phyloP scores from a whole-genome alignment of 192 early-diverging fungal genomes.

The Dissophora ornata region DNA sequence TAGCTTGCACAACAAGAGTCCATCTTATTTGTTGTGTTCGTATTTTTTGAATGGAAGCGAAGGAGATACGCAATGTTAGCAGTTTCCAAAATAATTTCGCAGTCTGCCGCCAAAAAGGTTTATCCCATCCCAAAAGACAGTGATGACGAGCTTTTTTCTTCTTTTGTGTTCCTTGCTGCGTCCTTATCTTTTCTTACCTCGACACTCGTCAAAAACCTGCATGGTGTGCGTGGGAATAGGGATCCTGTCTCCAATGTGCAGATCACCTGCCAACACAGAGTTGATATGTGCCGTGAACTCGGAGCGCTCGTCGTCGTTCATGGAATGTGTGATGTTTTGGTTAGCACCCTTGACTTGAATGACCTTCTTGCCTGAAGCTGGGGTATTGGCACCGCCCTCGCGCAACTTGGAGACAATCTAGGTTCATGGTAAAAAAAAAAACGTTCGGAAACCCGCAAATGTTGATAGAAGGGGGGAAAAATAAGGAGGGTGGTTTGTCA shows the following conservation, averaged over 20 bases:
- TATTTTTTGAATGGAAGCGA: no score
- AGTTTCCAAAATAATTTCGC: no score
- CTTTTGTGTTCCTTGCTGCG: background rate
- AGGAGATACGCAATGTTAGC: no score
- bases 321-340: slow-evolving; percentile 93
- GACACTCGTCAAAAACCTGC: slow-evolving; percentile 97
- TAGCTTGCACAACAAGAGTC: slow-evolving; percentile 94
- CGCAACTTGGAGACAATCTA: slow-evolving; percentile 66
- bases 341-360: slow-evolving; percentile 88
- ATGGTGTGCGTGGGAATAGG: slow-evolving; percentile 94
- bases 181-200: slow-evolving; percentile 76
- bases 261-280: slow-evolving; percentile 81
- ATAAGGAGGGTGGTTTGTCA: background rate
- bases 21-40: no score
- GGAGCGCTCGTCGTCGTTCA: slow-evolving; percentile 98
- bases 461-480: background rate
- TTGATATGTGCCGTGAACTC: slow-evolving; percentile 97
- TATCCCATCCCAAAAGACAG: background rate
- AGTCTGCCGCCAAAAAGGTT: no score
- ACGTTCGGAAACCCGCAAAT: no score
- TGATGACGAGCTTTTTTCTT: no score
- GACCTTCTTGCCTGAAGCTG: slow-evolving; percentile 75
- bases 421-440: background rate
- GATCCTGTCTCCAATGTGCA: slow-evolving; percentile 84
- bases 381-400: slow-evolving; percentile 60